Evolutionary conservation across 192 early-diverging fungal species (phyloP), one percentile per base, ranked within the genome.

Genomic region (Mortierella antarctica): DNA sequence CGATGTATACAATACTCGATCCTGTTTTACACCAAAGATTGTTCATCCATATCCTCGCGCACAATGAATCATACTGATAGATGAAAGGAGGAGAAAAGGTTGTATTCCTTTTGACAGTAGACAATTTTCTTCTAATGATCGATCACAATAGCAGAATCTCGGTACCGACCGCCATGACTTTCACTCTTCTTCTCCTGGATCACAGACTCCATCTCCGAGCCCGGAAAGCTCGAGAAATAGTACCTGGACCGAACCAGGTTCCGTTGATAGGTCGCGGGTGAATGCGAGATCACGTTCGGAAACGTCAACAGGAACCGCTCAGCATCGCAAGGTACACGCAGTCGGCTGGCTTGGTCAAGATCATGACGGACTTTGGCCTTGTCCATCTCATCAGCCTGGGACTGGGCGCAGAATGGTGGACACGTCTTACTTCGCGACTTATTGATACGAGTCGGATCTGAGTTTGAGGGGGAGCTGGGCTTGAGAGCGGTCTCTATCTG

Each of bases 281-380:
- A 69, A 31, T 76, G 74, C 41, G 74, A 76, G 8, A 76, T 76
- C 39, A 76, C 66, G 14, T 58, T 58, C 4, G 74, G 67, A 14
- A 76, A 76, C 5, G 74, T 70, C 61, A 76, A 57, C 46, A 76
- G 40, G 39, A 76, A 57, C 48, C 61, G 60, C 23, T 76, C 74
- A 4, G 67, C 74, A n/a, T 56, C 62, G 50, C 74, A 76, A 18
- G 74, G 74, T 2, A 63, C 48, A 1, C 67, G 66, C 2, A 76
- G 48, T 5, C 74, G 67, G 23, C n/a, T 41, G 23, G 18, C 10
- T 6, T 57, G 46, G 49, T 76, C 55, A 40, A 65, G 17, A 40
- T 69, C 67, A 41, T 65, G 52, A 11, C 39, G 11, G 6, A 47
- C 53, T 18, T 76, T 57, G 9, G 60, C 74, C 20, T 54, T 12